phyloP scores from a whole-genome alignment of 1,284 basidiomycete genomes.

The Irpex sp. region DNA sequence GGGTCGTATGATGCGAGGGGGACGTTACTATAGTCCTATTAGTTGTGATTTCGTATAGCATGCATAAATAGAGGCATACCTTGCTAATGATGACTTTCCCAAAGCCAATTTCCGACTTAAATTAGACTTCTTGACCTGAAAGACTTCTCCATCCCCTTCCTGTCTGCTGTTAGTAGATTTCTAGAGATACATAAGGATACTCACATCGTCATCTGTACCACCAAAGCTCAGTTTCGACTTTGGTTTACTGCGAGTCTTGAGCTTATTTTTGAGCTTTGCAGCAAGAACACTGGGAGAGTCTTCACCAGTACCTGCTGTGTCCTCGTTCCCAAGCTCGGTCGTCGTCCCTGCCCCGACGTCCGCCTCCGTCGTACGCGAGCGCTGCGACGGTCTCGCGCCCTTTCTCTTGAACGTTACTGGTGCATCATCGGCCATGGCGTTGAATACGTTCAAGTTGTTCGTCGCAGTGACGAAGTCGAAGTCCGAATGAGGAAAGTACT shows the following conservation, averaged over 20 bases:
- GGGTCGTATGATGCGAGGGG: constrained; percentile 45
- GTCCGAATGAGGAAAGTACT: not conserved
- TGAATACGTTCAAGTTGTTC: not conserved
- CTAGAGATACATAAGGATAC: constrained; percentile 25
- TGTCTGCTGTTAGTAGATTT: constrained; percentile 28
- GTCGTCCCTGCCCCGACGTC: constrained; percentile 33
- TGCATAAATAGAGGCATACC: constrained; percentile 15
- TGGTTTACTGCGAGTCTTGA: constrained; percentile 53
- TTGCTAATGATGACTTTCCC: constrained; percentile 45
- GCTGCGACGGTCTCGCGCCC: constrained; percentile 48
- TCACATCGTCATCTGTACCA: constrained; percentile 70
- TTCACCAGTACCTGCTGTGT: constrained; percentile 23
- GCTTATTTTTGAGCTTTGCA: constrained; percentile 66
- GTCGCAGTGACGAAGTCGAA: constrained; percentile 9
- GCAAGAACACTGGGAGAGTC: constrained; percentile 55
- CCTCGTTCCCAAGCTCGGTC: constrained; percentile 29
- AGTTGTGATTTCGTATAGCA: not conserved
- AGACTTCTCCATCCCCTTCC: constrained; percentile 58
- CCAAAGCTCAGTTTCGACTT: constrained; percentile 78
- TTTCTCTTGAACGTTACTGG: constrained; percentile 53
- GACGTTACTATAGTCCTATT: constrained; percentile 20
- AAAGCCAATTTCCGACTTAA: constrained; percentile 64
- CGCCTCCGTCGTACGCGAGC: constrained; percentile 34
- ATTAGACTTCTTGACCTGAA: constrained; percentile 75
- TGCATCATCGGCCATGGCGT: constrained; percentile 23